Base-by-base conservation (phyloP, 768 basidiomycete species). In the Tylopilus balloui region DNA sequence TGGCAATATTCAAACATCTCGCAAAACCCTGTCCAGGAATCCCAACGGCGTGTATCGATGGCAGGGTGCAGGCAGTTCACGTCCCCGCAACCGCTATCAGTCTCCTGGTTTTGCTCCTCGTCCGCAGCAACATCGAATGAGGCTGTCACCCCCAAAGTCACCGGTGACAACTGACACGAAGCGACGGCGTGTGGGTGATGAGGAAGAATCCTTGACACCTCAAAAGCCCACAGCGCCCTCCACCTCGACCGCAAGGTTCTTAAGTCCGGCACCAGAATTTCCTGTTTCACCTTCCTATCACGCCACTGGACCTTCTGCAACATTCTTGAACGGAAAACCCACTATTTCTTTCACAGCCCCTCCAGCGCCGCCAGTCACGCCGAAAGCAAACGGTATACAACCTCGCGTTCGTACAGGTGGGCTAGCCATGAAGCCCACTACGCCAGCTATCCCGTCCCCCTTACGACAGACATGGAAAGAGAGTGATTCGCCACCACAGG, bases 61-160 rank as follows among this genome's bases (percentile, higher is more conserved):
- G 83, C 77, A 82, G 55, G 88, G 88, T n/a, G 83, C 73, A 27
- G 86, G 87, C 36, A 88, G 84, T 56, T 80, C 88, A 12, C 81
- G 77, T 57, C 69, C 73, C 17, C 78, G 78, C 40, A 88, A 86
- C 63, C 81, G 86, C 36, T 86, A 81, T 61, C 76, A 79, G 44
- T 87, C 86, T 9, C 86, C 87, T 39, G 83, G 81, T 4, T 88
- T 90, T 60, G 79, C 82, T 4, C 72, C 81, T 19, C 71, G 79
- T 12, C 68, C 77, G 15, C 58, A 73, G 37, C 70, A 76, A 28
- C 64, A 76, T 32, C 72, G 70, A 52, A 75, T 78, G 50, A 76
- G 66, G 54, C 44, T 76, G 9, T 67, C 70, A 13, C 70, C 69
- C 13, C 71, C 65, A 39, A 73, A 73, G 56, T 64, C 65, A 3